These are phyloP conservation scores for Microthyrium microscopicum DNA, from an alignment of 2,329 filamentous ascomycete species.

Conservation along the genomic window DNA sequence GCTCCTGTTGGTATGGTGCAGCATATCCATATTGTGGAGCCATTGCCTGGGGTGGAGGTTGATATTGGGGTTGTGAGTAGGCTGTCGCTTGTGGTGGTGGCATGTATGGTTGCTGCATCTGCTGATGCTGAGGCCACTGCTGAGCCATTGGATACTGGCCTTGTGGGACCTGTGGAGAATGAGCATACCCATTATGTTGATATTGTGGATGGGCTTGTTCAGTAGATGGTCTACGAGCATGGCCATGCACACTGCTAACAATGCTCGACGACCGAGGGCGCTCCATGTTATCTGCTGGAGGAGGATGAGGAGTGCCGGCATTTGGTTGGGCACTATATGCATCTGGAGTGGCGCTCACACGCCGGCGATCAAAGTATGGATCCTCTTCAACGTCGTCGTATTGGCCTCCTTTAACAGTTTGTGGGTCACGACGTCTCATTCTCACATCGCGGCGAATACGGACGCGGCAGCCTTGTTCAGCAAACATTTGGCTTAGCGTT, in stretches of 20 bases:
- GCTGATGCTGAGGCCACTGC: constrained; percentile 14
- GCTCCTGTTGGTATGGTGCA: constrained; percentile 8
- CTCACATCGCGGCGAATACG: constrained; percentile 87
- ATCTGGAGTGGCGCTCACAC: constrained; percentile 34
- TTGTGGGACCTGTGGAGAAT: constrained; percentile 23
- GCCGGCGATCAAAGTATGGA: constrained; percentile 26
- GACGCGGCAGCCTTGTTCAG: constrained; percentile 92
- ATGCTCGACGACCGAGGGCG: constrained; percentile 46
- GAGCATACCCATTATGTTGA: constrained; percentile 20
- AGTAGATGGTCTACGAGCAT: constrained; percentile 25
- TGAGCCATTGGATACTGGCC: constrained; percentile 20
- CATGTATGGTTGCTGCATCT: constrained; percentile 11
- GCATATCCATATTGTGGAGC: constrained; percentile 5
- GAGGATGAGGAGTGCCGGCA: constrained; percentile 12
- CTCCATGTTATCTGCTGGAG: constrained; percentile 21
- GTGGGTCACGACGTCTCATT: constrained; percentile 65
- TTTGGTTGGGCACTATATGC: constrained; percentile 26
- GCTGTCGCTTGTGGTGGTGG: constrained; percentile 10
- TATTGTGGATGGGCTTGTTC: constrained; percentile 28
- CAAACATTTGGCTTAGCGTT: constrained; percentile 70
- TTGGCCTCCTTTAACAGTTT: constrained; percentile 33
- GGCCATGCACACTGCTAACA: constrained; percentile 27
- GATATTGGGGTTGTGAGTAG: constrained; percentile 18
- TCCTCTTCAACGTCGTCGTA: constrained; percentile 50
- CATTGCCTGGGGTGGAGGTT: constrained; percentile 11